These are phyloP conservation scores for Cyberlindnera americana DNA, from an alignment of 805 yeast genomes.

Conservation along the genomic window DNA sequence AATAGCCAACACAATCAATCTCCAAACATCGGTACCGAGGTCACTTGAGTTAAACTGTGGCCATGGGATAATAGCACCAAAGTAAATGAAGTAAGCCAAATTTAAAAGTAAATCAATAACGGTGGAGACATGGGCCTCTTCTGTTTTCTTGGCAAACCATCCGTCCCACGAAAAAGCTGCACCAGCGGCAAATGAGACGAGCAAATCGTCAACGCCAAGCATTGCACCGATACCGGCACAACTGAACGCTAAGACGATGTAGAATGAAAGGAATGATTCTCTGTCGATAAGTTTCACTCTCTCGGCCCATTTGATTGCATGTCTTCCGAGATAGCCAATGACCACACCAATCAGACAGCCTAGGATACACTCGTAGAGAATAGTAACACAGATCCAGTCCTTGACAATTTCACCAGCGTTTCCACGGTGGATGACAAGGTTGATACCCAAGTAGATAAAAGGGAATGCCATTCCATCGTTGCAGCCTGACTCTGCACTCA, in stretches of 20 bases:
- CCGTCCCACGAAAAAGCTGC: slow-evolving; percentile 95
- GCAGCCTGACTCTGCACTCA: slow-evolving; percentile 85
- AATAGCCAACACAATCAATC: slow-evolving; percentile 69
- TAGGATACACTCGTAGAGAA: slow-evolving; percentile 76
- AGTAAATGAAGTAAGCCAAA: slow-evolving; percentile 82
- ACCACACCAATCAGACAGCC: slow-evolving; percentile 73
- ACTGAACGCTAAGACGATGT: slow-evolving; percentile 73
- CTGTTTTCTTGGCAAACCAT: slow-evolving; percentile 76
- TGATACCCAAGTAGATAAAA: slow-evolving; percentile 68
- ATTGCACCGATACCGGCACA: slow-evolving; percentile 90
- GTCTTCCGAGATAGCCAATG: slow-evolving; percentile 69
- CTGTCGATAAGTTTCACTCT: slow-evolving; percentile 67
- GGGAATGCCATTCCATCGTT: slow-evolving; percentile 98
- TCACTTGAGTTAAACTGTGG: slow-evolving; percentile 57
- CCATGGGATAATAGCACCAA: slow-evolving; percentile 94
- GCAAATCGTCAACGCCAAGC: slow-evolving; percentile 82
- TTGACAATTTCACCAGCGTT: slow-evolving; percentile 65
- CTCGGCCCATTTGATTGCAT: slow-evolving; percentile 73
- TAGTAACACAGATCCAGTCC: slow-evolving; percentile 75
- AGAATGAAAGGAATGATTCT: slow-evolving; percentile 84
- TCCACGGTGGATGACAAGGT: slow-evolving; percentile 63
- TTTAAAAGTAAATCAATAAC: slow-evolving; percentile 84
- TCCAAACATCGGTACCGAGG: slow-evolving; percentile 74
- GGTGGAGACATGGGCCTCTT: slow-evolving; percentile 81
- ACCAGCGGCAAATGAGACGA: slow-evolving; percentile 90